A percentile compares a stretch with the other conserved stretches of the same genome.
phyloP scores from a whole-genome alignment of 2,329 filamentous ascomycete genomes.

The Geoglossum cookeanum region DNA sequence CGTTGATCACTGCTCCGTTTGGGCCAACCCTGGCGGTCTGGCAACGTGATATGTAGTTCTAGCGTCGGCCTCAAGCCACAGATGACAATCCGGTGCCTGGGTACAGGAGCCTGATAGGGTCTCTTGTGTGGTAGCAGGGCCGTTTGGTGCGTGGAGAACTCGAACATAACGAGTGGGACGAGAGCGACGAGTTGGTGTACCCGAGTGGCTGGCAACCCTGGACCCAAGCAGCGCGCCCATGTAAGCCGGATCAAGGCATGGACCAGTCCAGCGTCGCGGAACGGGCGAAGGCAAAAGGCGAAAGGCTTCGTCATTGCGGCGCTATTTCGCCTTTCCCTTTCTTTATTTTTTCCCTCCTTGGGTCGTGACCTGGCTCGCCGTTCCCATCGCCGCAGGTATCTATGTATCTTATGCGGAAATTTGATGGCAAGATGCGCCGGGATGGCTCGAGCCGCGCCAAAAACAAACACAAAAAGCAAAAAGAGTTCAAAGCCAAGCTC shows the following conservation, averaged over 20 bases:
- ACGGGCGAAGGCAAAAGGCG: not conserved
- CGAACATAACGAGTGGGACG: not conserved
- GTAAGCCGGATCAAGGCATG: not conserved
- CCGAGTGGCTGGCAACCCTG: not conserved
- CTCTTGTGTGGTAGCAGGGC: not conserved
- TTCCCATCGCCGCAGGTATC: not conserved
- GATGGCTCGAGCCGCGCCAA: not conserved
- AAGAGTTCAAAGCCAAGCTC: not conserved
- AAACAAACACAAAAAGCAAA: not conserved
- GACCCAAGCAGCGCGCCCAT: not conserved
- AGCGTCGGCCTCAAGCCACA: not conserved
- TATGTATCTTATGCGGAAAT: not conserved
- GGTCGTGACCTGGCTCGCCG: not conserved
- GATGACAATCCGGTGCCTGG: not conserved
- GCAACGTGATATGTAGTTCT: not conserved
- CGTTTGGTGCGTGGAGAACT: not conserved
- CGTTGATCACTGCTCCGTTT: not conserved
- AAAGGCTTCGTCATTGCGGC: not conserved
- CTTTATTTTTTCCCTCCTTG: not conserved
- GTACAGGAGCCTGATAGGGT: not conserved
- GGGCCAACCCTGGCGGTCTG: not conserved
- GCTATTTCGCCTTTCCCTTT: slow-evolving; percentile 1
- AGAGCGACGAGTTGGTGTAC: not conserved
- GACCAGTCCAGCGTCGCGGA: not conserved
- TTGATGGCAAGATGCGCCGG: slow-evolving; percentile 1